Evolutionary conservation across 1,284 basidiomycete genomes (phyloP).

Genomic region (Marasmius oreades): DNA sequence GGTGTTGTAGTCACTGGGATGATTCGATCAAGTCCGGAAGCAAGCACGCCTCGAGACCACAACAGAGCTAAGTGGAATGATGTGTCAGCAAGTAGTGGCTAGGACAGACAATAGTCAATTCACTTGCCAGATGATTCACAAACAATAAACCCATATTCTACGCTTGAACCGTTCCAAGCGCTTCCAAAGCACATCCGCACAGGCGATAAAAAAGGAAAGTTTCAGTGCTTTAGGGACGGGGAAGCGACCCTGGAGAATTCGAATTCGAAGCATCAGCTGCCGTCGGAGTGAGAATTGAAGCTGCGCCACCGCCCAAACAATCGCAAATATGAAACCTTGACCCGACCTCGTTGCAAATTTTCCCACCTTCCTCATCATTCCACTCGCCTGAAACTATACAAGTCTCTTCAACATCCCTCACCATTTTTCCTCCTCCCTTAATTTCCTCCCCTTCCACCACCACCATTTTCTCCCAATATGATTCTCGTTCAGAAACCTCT

Average conservation of each 20-base stretch:
- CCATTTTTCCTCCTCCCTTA: background rate
- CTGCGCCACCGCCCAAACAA: background rate
- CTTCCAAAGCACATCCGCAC: too few relatives aligned
- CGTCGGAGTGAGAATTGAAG: background rate
- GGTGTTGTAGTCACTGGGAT: too few relatives aligned
- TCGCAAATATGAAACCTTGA: background rate
- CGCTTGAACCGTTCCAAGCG: too few relatives aligned
- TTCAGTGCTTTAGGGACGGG: background rate
- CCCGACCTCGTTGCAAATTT: background rate
- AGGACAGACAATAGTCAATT: too few relatives aligned
- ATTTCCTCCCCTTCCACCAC: background rate
- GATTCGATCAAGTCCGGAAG: background rate
- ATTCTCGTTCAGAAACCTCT: constrained; percentile 58
- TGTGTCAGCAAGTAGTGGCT: background rate
- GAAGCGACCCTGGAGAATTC: background rate
- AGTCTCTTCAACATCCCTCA: constrained; percentile 1
- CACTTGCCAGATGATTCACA: too few relatives aligned
- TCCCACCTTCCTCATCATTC: constrained; percentile 5
- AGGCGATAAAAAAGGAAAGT: background rate
- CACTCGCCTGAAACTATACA: constrained; percentile 10
- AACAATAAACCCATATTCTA: too few relatives aligned
- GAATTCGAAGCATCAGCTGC: background rate
- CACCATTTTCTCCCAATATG: constrained; percentile 33
- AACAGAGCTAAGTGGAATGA: background rate
- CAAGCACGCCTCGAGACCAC: background rate